Percentiles rank a stretch among this genome's conserved stretches.
Conservation (phyloP, 306 rosid genomes). For the Alnus rubra region DNA sequence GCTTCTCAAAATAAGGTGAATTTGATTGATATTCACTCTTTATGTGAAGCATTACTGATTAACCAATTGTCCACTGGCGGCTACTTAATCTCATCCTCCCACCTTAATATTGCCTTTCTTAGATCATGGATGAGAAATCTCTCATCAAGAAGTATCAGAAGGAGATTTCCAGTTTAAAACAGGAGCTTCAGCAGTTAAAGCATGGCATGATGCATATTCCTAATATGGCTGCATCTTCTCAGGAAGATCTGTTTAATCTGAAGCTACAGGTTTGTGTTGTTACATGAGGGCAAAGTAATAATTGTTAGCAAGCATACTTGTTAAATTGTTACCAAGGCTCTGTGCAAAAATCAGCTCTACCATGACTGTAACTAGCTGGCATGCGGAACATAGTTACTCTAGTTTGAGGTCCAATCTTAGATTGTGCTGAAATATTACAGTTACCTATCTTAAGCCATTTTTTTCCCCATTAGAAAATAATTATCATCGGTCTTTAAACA, state of each 20-base stretch:
- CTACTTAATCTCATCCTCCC: constrained; percentile 19
- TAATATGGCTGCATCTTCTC: constrained; percentile 34
- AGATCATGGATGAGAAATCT: constrained; percentile 66
- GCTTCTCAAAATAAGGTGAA: constrained; percentile 64
- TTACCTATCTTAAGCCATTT: background rate
- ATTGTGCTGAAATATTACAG: background rate
- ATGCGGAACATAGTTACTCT: background rate
- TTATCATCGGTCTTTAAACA: background rate
- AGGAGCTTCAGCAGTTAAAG: constrained; percentile 59
- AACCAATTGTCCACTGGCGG: background rate
- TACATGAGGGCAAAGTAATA: background rate
- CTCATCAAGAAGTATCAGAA: constrained; percentile 60
- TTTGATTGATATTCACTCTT: background rate
- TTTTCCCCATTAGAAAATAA: background rate
- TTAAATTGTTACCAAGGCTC: background rate
- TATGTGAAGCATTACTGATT: constrained; percentile 12
- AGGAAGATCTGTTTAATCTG: constrained; percentile 58
- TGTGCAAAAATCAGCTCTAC: constrained; percentile 4
- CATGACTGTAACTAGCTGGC: background rate
- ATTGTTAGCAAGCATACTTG: background rate
- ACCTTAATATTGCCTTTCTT: constrained; percentile 6
- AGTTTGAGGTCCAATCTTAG: background rate
- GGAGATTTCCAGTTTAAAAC: constrained; percentile 57
- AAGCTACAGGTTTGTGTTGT: constrained; percentile 56
- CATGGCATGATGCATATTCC: constrained; percentile 54